Base-by-base conservation (phyloP, 2,329 filamentous ascomycete genomes). In the Penicillium sp. region DNA sequence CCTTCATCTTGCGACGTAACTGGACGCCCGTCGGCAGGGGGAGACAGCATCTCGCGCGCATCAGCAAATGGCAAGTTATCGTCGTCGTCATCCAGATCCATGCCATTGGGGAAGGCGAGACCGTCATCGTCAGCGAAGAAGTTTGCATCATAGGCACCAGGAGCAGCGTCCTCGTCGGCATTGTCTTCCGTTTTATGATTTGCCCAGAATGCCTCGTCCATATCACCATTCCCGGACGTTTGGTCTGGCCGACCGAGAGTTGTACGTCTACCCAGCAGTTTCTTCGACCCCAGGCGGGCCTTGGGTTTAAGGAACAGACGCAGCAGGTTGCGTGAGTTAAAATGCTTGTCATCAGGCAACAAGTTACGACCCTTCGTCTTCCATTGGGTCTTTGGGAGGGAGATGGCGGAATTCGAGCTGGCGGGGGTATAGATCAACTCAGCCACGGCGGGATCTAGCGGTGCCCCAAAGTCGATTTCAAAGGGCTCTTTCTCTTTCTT, bases 131-230 rank as follows among this genome's bases (percentile, higher is more conserved):
- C 87, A 10, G 72, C 72, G 76, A 97, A 98, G 80, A 97, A 98
- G 70, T 97, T 88, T 51, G 93, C 92, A 67, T 97, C 90, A 70
- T 97, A 98, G 65, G 95, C 86, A 53, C 91, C 91, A 2, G 79
- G 79, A 32, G 73, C 78, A 3, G 76, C 80, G 39, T 83, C 82
- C 23, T 86, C 84, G 44, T 75, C 72, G 55, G 66, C 66, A 39
- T 66, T 83, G 67, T 81, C 87, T 72, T 79, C 83, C 35, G 57
- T 67, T 62, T 65, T 72, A 50, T 71, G 71, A 37, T 81, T 80
- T 4, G 93, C 93, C 90, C 93, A 98, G 74, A 95, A 97, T 18
- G 88, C 91, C 72, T 96, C 92, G 64, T 97, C 89, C 77, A 96
- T 88, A 52, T 95, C 88, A 35, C 84, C 87, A 52, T 85, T 81